Evolutionary conservation across 1,284 basidiomycete genomes (phyloP), one percentile per base, ranked within the genome.

Genomic region (Mrakiaceae sp.): DNA sequence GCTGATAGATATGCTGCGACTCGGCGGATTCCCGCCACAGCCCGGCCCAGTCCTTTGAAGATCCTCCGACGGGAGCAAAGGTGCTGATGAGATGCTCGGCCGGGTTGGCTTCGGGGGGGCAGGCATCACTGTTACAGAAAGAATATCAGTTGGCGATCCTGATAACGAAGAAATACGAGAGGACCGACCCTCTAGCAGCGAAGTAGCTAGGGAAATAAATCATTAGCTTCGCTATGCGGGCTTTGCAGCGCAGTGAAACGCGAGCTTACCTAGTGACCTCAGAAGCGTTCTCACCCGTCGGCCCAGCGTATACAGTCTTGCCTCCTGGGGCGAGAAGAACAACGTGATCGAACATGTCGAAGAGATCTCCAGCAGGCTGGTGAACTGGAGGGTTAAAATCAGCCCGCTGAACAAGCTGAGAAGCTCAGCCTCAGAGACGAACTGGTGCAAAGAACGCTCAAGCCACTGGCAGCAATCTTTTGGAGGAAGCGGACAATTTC

Each of bases 381-480:
- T 74, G 73, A 43, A 74, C 72, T 2, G 72, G 72, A 64, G 70
- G 71, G 5, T 72, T 58, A 51, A 75, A 27, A 27, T 27, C 27
- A 27, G 27, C 27, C 27, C 27, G 27, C 27, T 27, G 27, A 27
- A 27, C 27, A 27, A 27, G 27, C 27, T 27, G 27, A 27, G 27
- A 27, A 27, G 27, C 27, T 27, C 27, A 27, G 27, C 27, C 27
- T 27, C 27, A 27, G 27, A 27, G 27, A 27, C 27, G 27, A 27
- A 27, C 27, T 27, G n/a, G 77, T 80, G 69, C 76, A 77, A 9
- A 79, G 73, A 11, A 72, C 71, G 43, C 72, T 75, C 76, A 84
- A 90, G 3, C 90, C 90, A 66, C 82, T 84, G 69, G 87, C 81
- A 4, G 90, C 87, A 14, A 94, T 81, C 66, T 86, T 83, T 55